phyloP scores from a whole-genome alignment of 306 rosid species.

The Geum urbanum region DNA sequence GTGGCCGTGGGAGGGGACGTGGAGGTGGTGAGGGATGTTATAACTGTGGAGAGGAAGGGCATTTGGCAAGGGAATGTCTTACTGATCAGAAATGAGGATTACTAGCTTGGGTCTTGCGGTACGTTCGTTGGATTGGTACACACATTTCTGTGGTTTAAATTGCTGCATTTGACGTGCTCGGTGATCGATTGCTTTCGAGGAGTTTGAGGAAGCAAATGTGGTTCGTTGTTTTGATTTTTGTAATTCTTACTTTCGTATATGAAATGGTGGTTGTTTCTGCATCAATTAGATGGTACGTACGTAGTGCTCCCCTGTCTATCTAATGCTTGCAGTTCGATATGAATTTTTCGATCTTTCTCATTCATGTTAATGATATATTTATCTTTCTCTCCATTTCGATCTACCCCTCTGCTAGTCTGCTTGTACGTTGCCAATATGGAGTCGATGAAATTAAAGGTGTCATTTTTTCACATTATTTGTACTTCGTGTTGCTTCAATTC shows the following conservation, averaged over 20 bases:
- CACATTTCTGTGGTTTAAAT: constrained; percentile 8
- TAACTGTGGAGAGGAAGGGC: constrained; percentile 78
- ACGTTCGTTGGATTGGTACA: neutral
- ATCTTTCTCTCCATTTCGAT: neutral
- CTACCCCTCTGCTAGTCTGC: constrained; percentile 6
- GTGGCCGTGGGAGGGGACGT: constrained; percentile 19
- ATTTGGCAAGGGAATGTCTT: constrained; percentile 72
- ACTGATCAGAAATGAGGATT: constrained; percentile 36
- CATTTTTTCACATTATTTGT: neutral
- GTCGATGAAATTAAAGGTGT: constrained; percentile 4
- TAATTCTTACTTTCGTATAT: constrained; percentile 23
- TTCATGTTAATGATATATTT: neutral
- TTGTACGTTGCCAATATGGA: constrained; percentile 1
- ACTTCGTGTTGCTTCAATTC: too few species aligned
- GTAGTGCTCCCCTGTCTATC: neutral
- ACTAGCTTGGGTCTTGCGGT: neutral
- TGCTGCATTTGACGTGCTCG: constrained; percentile 14
- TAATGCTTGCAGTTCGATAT: constrained; percentile 11
- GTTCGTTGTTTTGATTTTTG: constrained; percentile 16
- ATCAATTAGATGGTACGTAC: constrained; percentile 10
- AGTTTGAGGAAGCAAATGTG: neutral
- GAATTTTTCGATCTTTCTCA: neutral
- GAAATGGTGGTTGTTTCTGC: constrained; percentile 10
- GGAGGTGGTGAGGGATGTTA: constrained; percentile 42
- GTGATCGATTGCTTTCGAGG: constrained; percentile 4